Evolutionary conservation across 2,329 filamentous ascomycete genomes (phyloP).

Genomic region (Didymosphaeria variabile): DNA sequence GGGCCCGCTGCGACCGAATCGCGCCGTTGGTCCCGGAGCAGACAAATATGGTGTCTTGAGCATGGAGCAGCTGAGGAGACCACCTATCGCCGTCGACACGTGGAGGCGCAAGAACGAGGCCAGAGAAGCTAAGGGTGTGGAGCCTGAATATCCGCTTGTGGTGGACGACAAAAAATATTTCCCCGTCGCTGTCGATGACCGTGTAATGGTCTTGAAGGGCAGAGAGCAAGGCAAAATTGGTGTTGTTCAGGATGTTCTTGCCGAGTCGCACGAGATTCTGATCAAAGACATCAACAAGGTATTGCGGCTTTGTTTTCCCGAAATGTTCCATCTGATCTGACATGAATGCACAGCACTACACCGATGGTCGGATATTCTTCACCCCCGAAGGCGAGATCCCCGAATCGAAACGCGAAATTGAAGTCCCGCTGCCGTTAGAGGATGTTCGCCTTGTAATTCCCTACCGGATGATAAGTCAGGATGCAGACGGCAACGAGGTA

Average conservation of each 20-base stretch:
- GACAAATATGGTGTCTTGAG: slow-evolving; percentile 68
- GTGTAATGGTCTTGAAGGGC: slow-evolving; percentile 83
- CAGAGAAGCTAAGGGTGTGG: slow-evolving; percentile 31
- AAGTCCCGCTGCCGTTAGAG: slow-evolving; percentile 70
- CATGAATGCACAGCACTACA: slow-evolving; percentile 49
- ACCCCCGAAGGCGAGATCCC: slow-evolving; percentile 40
- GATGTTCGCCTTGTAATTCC: slow-evolving; percentile 84
- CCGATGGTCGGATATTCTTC: slow-evolving; percentile 50
- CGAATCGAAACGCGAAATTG: slow-evolving; percentile 56
- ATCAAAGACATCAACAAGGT: slow-evolving; percentile 55
- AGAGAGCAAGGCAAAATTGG: slow-evolving; percentile 86
- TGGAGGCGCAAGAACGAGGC: slow-evolving; percentile 33
- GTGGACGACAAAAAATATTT: slow-evolving; percentile 42
- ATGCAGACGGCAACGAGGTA: slow-evolving; percentile 68
- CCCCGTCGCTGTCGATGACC: slow-evolving; percentile 67
- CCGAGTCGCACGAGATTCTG: slow-evolving; percentile 42
- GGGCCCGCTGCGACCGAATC: slow-evolving; percentile 79
- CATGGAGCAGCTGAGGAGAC: slow-evolving; percentile 34
- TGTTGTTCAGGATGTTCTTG: slow-evolving; percentile 65
- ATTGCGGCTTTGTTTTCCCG: slow-evolving; percentile 12
- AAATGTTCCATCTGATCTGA: neutral
- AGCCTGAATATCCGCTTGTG: slow-evolving; percentile 37
- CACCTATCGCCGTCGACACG: slow-evolving; percentile 51
- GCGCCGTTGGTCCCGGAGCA: slow-evolving; percentile 69
- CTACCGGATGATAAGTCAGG: slow-evolving; percentile 54